Conservation (phyloP, 176 grass and related monocot species). For the Ensete ventricosum region DNA sequence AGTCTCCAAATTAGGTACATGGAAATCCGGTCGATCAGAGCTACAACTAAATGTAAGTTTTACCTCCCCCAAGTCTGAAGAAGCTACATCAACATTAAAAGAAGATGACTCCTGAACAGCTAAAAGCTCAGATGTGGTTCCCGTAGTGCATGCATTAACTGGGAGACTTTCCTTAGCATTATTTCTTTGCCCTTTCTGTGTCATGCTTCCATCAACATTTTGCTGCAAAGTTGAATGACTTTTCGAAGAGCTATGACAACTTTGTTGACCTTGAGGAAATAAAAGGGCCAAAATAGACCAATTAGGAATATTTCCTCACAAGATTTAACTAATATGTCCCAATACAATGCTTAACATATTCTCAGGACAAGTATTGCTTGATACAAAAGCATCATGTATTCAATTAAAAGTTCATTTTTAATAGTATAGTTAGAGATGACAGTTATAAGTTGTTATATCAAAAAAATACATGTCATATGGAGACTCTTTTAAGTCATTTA, state of each 20-base stretch:
- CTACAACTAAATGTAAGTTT: conserved; percentile 44
- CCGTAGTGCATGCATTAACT: conserved; percentile 2
- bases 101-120: conserved; percentile 24
- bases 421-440: no score
- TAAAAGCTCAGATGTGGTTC: conserved; percentile 18
- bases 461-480: no score
- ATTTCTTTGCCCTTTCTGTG: conserved; percentile 3
- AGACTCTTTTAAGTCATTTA: no score
- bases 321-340: background rate
- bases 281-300: conserved; percentile 10
- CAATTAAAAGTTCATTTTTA: background rate
- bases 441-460: no score
- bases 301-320: conserved; percentile 17
- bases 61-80: conserved; percentile 48
- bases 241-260: conserved; percentile 11
- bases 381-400: background rate
- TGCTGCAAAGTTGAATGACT: conserved; percentile 6
- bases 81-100: conserved; percentile 47
- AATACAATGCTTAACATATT: background rate
- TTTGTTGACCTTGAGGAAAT: conserved; percentile 20
- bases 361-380: background rate
- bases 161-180: conserved; percentile 6
- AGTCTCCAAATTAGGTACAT: conserved; percentile 39
- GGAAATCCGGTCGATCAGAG: conserved; percentile 31
- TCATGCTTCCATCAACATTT: conserved; percentile 13